phyloP scores from a whole-genome alignment of 2,329 filamentous ascomycete genomes.

The Talaromyces sp. region DNA sequence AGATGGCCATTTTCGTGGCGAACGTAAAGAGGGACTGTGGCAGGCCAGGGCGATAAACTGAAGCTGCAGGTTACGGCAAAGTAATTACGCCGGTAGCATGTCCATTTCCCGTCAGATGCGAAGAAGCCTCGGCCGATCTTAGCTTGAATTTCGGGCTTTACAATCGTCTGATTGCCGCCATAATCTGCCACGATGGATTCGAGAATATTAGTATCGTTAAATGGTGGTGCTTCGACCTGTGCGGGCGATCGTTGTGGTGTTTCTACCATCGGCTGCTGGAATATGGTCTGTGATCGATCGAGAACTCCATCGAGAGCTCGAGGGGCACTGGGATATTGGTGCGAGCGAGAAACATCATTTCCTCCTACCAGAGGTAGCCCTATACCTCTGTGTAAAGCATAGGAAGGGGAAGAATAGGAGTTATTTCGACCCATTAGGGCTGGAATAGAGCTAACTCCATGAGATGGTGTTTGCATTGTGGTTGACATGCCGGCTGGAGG shows the following conservation, averaged over 20 bases:
- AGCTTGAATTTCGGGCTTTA: conserved; percentile 74
- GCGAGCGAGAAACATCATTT: conserved; percentile 36
- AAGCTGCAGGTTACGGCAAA: conserved; percentile 84
- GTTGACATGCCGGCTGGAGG: conserved; percentile 51
- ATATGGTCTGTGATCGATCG: conserved; percentile 36
- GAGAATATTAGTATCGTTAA: conserved; percentile 42
- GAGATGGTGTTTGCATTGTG: conserved; percentile 35
- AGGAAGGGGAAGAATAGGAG: conserved; percentile 37
- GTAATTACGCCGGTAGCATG: conserved; percentile 89
- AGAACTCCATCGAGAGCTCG: conserved; percentile 35
- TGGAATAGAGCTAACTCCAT: conserved; percentile 31
- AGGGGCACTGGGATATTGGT: conserved; percentile 38
- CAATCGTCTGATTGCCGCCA: conserved; percentile 39
- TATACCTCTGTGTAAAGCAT: conserved; percentile 36
- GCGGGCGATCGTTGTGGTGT: conserved; percentile 20
- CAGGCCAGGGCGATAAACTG: conserved; percentile 65
- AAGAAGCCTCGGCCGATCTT: conserved; percentile 92
- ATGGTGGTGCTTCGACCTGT: conserved; percentile 44
- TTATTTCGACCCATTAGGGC: conserved; percentile 44
- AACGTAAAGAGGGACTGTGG: conserved; percentile 60
- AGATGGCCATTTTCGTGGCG: conserved; percentile 48
- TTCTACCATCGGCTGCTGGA: conserved; percentile 36
- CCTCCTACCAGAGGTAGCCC: conserved; percentile 35
- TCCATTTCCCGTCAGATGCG: conserved; percentile 78
- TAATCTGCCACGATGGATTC: conserved; percentile 38